Conservation (phyloP, 371 early-diverging fungal genomes). For the Syncephalastrum sp. region DNA sequence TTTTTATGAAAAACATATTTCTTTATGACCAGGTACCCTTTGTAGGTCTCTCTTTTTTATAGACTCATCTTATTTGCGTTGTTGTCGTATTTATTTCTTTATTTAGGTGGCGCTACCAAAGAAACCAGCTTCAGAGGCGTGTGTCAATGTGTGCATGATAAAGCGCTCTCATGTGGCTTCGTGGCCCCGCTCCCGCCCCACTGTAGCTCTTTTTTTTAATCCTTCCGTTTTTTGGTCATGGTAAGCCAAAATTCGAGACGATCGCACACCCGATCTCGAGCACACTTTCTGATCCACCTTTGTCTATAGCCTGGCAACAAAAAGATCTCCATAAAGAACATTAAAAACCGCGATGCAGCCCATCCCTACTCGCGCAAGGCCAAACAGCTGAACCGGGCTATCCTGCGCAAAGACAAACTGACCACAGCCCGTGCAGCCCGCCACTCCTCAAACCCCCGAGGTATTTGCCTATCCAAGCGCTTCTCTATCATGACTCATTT, state of each 20-base stretch:
- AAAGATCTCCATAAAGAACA: constrained; percentile 57
- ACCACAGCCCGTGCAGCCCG: constrained; percentile 33
- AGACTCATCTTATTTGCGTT: too few species aligned
- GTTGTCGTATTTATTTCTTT: too few species aligned
- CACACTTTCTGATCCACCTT: too few species aligned
- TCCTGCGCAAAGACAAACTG: constrained; percentile 52
- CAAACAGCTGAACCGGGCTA: constrained; percentile 51
- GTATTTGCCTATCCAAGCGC: constrained; percentile 12
- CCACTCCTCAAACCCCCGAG: constrained; percentile 27
- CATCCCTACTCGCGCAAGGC: constrained; percentile 68
- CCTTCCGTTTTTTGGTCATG: background rate
- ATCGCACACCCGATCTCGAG: too few species aligned
- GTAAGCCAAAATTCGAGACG: too few species aligned
- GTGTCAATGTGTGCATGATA: too few species aligned
- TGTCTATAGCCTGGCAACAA: constrained; percentile 46
- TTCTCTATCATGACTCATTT: background rate
- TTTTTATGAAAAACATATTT: too few species aligned
- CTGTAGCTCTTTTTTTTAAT: background rate
- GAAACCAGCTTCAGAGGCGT: too few species aligned
- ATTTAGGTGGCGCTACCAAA: too few species aligned
- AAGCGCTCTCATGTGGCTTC: too few species aligned
- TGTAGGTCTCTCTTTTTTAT: too few species aligned
- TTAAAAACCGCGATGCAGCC: constrained; percentile 60
- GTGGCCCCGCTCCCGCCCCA: constrained; percentile 1
- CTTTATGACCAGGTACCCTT: too few species aligned